phyloP scores from a whole-genome alignment of 805 yeast genomes.

The Saccharomycopsis sp. region DNA sequence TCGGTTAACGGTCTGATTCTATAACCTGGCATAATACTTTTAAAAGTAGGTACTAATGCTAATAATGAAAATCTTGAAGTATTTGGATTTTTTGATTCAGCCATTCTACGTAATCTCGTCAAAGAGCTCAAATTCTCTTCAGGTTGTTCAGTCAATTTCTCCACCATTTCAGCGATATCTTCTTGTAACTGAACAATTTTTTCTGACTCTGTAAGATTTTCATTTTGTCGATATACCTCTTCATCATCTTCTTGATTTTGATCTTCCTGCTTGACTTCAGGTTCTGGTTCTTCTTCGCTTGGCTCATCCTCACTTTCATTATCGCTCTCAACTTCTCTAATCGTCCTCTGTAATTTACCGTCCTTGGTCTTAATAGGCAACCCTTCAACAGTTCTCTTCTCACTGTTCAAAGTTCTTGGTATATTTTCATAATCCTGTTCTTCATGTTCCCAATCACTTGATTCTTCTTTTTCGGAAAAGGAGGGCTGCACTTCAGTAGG shows the following conservation, averaged over 20 bases:
- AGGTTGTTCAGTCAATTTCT: conserved; percentile 75
- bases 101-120: conserved; percentile 62
- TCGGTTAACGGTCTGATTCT: conserved; percentile 79
- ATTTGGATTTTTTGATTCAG: conserved; percentile 56
- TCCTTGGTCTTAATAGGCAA: conserved; percentile 72
- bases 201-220: conserved; percentile 45
- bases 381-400: conserved; percentile 47
- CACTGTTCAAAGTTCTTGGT: conserved; percentile 53
- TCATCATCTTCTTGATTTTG: conserved; percentile 29
- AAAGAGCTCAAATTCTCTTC: conserved; percentile 70
- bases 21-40: conserved; percentile 81
- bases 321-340: conserved; percentile 30
- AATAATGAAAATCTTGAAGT: conserved; percentile 66
- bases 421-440: conserved; percentile 72
- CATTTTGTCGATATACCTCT: conserved; percentile 26
- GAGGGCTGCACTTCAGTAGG: conserved; percentile 1
- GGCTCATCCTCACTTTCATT: conserved; percentile 23
- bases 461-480: conserved; percentile 16
- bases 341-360: conserved; percentile 68
- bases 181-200: conserved; percentile 61
- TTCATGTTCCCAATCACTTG: conserved; percentile 54
- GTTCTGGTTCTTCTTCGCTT: conserved; percentile 14
- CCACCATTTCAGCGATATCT: conserved; percentile 76
- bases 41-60: conserved; percentile 79
- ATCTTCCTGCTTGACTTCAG: conserved; percentile 23